phyloP scores from a whole-genome alignment of 768 basidiomycete species.

The Trichaptum fuscoviolaceum region DNA sequence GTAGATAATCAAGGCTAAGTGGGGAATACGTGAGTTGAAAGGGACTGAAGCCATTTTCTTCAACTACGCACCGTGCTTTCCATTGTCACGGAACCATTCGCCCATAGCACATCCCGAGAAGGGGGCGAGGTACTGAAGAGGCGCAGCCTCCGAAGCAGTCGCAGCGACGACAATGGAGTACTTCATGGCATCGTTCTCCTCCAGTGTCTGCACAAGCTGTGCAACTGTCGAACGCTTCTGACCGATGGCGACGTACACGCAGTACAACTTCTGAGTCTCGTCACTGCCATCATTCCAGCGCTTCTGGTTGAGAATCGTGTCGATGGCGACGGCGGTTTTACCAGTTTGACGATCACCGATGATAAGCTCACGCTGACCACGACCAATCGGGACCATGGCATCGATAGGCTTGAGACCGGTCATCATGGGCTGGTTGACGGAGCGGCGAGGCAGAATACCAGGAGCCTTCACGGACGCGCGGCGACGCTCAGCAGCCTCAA shows the following conservation, averaged over 20 bases:
- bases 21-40: conserved; percentile 6
- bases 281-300: conserved; percentile 98
- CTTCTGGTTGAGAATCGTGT: conserved; percentile 99
- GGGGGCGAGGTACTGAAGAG: conserved; percentile 98
- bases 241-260: conserved; percentile 98
- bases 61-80: conserved; percentile 82
- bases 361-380: conserved; percentile 99
- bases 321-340: conserved; percentile 98
- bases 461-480: conserved; percentile 99
- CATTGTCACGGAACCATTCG: conserved; percentile 99
- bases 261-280: conserved; percentile 97
- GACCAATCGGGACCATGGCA: conserved; percentile 99
- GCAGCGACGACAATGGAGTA: conserved; percentile 99
- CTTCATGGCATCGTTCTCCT: conserved; percentile 99
- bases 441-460: conserved; percentile 98
- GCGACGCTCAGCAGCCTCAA: conserved; percentile 87
- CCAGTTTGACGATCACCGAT: conserved; percentile 99
- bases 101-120: conserved; percentile 99
- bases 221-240: conserved; percentile 99
- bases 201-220: conserved; percentile 98
- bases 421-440: conserved; percentile 99
- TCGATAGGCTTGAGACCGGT: conserved; percentile 99
- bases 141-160: conserved; percentile 98
- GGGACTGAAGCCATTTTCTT: background rate
- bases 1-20: conserved; percentile 90